phyloP scores from a whole-genome alignment of 1,139 yeast species.

The Candida tetrigidarum region DNA sequence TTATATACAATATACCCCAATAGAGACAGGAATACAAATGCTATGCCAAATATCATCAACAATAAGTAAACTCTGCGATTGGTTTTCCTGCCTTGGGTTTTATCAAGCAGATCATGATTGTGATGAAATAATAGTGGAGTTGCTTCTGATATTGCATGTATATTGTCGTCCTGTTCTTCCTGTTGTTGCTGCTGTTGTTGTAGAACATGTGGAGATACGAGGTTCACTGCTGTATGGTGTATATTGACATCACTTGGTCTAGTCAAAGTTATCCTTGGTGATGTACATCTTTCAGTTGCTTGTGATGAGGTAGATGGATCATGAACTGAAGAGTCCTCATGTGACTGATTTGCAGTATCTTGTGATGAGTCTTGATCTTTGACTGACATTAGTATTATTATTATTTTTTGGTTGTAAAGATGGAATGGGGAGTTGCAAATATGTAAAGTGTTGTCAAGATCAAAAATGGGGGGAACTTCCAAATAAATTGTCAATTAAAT shows the following conservation, averaged over 20 bases:
- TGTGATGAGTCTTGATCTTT: neutral
- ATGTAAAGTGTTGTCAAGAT: no score
- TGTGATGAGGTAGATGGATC: neutral
- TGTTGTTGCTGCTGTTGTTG: neutral
- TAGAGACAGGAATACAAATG: neutral
- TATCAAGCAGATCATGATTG: neutral
- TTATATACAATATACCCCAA: conserved; percentile 3
- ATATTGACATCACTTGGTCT: conserved; percentile 5
- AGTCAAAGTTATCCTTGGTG: conserved; percentile 6
- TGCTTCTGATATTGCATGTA: neutral
- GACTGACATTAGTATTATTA: no score
- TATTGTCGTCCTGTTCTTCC: neutral
- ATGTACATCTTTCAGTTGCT: neutral
- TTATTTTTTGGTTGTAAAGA: no score
- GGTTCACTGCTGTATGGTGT: neutral
- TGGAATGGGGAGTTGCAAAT: no score
- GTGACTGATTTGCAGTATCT: neutral
- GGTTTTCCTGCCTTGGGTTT: neutral
- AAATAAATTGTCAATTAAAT: no score
- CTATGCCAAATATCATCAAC: neutral
- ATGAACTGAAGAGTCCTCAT: neutral
- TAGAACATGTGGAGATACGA: neutral
- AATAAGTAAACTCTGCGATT: neutral
- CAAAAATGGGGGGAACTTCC: no score
- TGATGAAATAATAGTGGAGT: no score